Base-by-base conservation (phyloP, 2,329 filamentous ascomycete genomes). In the Aspergillus neotritici region DNA sequence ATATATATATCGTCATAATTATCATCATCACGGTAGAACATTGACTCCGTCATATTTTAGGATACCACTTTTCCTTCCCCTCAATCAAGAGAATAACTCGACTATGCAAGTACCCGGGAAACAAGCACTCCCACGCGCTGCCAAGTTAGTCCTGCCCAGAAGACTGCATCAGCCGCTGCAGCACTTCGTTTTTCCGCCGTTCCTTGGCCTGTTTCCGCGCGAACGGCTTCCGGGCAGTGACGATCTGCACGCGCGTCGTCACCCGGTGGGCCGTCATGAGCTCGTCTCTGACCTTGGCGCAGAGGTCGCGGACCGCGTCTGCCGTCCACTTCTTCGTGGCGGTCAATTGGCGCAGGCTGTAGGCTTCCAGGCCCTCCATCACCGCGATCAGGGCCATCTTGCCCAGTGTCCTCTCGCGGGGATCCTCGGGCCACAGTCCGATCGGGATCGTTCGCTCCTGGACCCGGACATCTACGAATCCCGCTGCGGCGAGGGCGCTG, bases 381-480 rank as follows among this genome's bases (percentile, higher is more conserved):
- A 64, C 46, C 4, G 62, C 59, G 41, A 71, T 66, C 11, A 70
- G 53, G 12, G 56, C 58, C 67, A 71, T 69, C 43, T 71, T 70
- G 5, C 68, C 68, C 15, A 70, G 47, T 1, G 63, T 61, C 29
- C 61, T 61, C 37, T 63, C 57, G 5, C 44, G 54, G 4, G 58
- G 50, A 34, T 68, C 62, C 0, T 58, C 44, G 8, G 63, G 59
- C 66, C 66, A 68, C 5, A 61, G 52, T 1, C 66, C 66, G 12
- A 70, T 53, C 5, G 66, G 66, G 6, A 69, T 52, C 3, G 57
- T 60, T 33, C 64, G 55, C 36, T 69, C 66, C 3, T 63, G 63
- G 1, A 64, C 64, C 15, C 58, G 56, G 4, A 72, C 60, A 30
- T 73, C 64, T 12, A 61, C 64, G 47, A 76, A 73, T 1, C 73